Base-by-base conservation (phyloP, 345 rosid genomes). In the Stellera chamaejasme region DNA sequence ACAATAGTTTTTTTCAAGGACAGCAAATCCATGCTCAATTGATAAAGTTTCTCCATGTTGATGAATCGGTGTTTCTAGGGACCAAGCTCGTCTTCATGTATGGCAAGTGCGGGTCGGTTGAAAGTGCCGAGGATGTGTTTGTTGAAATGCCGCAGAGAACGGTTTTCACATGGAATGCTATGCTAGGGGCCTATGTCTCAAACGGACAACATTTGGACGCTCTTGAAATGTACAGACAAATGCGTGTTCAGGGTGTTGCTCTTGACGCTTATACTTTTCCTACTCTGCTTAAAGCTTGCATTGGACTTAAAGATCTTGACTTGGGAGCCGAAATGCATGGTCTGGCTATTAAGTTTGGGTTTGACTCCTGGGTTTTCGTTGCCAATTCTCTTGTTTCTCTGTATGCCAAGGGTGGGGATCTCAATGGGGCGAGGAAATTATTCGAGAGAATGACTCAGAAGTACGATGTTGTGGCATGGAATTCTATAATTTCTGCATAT, bases 61-160 rank as follows among this genome's bases (percentile, higher is more conserved):
- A 10, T 3, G 55, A 75, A 11, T 70, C 76, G 0, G 70, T 70
- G 50, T 76, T 77, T 60, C 39, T 91, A 73, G 69, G 66, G 26
- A 88, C 90, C 26, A 85, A 80, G 71, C 82, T 92, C 61, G 85
- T 84, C 5, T 71, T 78, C 3, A 75, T 88, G 96, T 86, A 88
- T 27, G 85, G 83, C 0, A 84, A 79, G 49, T 79, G 87, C 44
- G 85, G 82, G 60, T 75, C 67, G 48, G 14, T 77, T 12, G 43
- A 25, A 51, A 72, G 77, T 25, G 96, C 96, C 32, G 70, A 72
- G 75, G 73, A 60, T 50, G 46, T 88, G 77, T 92, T 85, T 19
- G 93, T 73, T 65, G 58, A 65, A 79, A 86, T 92, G 88, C 63
- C 46, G 54, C 71, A 76, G 1, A 82, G 84, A 70, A 79, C 72